Conservation (phyloP, 768 basidiomycete genomes). For the Pisolithus tinctorius region DNA sequence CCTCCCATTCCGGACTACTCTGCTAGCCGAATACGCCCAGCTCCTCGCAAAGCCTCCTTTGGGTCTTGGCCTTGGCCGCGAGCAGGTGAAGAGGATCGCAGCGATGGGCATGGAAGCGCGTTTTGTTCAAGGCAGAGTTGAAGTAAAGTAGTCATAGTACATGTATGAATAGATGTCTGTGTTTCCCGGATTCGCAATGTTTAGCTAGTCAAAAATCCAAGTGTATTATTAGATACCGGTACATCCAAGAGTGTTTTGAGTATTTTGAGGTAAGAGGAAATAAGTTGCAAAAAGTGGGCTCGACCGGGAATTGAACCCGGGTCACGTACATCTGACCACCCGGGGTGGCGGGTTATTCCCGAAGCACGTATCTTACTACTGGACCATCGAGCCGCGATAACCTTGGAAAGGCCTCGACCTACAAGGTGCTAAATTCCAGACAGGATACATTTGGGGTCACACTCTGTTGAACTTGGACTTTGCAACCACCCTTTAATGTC, state of each 20-base stretch:
- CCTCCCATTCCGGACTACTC: conserved; percentile 68
- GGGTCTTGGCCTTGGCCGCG: conserved; percentile 61
- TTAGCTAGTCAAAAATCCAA: too few relatives aligned
- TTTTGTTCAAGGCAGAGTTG: conserved; percentile 4
- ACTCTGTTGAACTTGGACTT: too few relatives aligned
- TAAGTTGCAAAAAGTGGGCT: conserved; percentile 15
- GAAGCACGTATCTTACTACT: conserved; percentile 33
- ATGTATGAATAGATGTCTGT: neutral
- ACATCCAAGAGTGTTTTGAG: too few relatives aligned
- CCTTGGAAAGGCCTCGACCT: too few relatives aligned
- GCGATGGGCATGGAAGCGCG: conserved; percentile 50
- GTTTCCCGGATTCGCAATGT: too few relatives aligned
- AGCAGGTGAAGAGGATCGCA: conserved; percentile 50
- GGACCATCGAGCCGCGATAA: conserved; percentile 26
- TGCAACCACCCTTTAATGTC: too few relatives aligned
- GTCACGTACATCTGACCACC: conserved; percentile 31
- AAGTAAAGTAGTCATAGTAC: neutral
- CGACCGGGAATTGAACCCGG: conserved; percentile 33
- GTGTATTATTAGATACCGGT: too few relatives aligned
- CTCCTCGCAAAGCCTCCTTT: conserved; percentile 65
- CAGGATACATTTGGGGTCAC: too few relatives aligned
- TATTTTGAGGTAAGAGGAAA: too few relatives aligned
- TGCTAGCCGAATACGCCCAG: conserved; percentile 73
- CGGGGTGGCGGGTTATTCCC: conserved; percentile 17
- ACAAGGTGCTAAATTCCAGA: too few relatives aligned